Conservation (phyloP, 2,329 filamentous ascomycete genomes). For the Myriosclerotinia duriaeana region DNA sequence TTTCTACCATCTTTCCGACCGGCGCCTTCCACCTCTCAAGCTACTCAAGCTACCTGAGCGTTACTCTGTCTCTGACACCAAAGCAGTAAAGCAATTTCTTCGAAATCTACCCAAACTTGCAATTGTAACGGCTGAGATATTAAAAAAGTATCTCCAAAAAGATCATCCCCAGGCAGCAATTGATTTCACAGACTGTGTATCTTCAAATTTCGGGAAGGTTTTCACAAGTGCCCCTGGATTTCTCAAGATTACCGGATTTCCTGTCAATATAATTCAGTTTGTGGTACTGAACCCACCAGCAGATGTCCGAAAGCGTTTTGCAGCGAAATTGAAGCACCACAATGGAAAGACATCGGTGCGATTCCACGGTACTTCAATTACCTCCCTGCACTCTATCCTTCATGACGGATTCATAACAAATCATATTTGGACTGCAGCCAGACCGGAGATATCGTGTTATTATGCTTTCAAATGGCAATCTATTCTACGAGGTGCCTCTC, state of each 20-base stretch:
- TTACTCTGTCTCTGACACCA: not conserved
- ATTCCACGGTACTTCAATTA: not conserved
- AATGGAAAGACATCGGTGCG: not conserved
- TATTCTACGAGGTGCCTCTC: not conserved
- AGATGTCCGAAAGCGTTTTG: not conserved
- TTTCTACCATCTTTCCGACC: not conserved
- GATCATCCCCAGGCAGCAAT: not conserved
- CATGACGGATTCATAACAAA: not conserved
- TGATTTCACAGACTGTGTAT: not conserved
- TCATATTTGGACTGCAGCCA: not conserved
- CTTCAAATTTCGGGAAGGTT: not conserved
- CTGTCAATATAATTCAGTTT: not conserved
- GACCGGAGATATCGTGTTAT: no score
- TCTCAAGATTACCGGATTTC: not conserved
- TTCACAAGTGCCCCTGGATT: not conserved
- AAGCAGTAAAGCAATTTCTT: not conserved
- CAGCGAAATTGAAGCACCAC: not conserved
- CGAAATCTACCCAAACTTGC: not conserved
- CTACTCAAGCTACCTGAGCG: not conserved
- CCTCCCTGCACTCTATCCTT: not conserved
- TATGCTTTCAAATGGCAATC: not conserved
- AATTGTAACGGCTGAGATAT: not conserved
- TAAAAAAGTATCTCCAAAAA: not conserved
- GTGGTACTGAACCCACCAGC: not conserved
- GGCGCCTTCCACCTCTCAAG: not conserved